These are phyloP conservation scores for Penicillium cataractarum DNA, from an alignment of 495 filamentous ascomycete species.

Conservation along the genomic window DNA sequence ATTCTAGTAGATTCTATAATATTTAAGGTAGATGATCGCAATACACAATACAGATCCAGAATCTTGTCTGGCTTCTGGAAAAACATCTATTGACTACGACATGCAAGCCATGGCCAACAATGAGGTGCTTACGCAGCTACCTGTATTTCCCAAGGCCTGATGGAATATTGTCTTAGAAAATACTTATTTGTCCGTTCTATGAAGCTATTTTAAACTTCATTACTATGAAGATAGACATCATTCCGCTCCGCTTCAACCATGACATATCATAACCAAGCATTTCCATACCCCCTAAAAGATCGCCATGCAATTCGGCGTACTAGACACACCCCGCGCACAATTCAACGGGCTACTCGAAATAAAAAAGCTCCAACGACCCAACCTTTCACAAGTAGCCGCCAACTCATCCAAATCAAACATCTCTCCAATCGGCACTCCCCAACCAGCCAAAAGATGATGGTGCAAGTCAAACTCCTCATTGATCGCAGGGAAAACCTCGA, in stretches of 20 bases:
- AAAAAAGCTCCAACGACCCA: conserved; percentile 71
- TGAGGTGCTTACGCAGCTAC: not conserved
- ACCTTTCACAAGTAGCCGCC: conserved; percentile 53
- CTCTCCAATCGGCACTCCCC: conserved; percentile 69
- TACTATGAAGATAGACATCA: not conserved
- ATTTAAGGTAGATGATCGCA: conserved; percentile 37
- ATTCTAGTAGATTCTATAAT: no score
- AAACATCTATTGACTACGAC: no score
- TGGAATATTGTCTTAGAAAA: not conserved
- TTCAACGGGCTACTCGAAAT: conserved; percentile 67
- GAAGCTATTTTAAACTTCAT: not conserved
- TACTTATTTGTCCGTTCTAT: not conserved
- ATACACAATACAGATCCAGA: conserved; percentile 19
- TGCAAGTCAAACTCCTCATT: conserved; percentile 61
- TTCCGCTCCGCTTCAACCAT: not conserved
- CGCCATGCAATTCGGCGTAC: conserved; percentile 53
- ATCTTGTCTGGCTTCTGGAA: conserved; percentile 23
- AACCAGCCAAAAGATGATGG: conserved; percentile 66
- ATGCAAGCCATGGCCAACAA: conserved; percentile 23
- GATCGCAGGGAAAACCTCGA: conserved; percentile 63
- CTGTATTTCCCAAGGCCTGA: no score
- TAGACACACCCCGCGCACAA: conserved; percentile 49
- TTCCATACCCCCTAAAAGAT: conserved; percentile 35
- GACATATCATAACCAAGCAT: not conserved
- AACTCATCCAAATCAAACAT: conserved; percentile 66